Base-by-base conservation (phyloP, 179 eudicot genomes). In the Beta macrorhiza region DNA sequence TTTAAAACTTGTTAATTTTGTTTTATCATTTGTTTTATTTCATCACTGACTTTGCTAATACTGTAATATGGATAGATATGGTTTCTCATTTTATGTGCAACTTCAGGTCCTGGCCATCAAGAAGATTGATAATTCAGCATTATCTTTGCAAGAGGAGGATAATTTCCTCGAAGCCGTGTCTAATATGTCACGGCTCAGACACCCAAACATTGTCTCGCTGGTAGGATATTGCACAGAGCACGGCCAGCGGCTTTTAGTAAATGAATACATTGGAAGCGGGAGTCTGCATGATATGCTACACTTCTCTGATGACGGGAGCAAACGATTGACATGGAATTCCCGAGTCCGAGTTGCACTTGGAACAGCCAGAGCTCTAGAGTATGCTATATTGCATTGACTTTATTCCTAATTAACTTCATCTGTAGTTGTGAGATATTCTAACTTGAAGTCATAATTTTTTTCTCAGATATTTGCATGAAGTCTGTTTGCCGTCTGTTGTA, bases 341-440 rank as follows among this genome's bases (percentile, higher is more conserved):
- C 91, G 98, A 74, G 97, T 96, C 74, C 89, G 87, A 83, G 97
- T 96, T 51, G 93, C 99, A 75, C 97, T 96, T 87, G 99, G 98
- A 87, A 96, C 99, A 79, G 98, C 99, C 82, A 88, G 99, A 80
- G 99, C 98, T 65, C 82, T 96, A 79, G 99, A 96, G 98, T 96
- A 96, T 72, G 95, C 82, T 78, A 20, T 47, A 16, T 71, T 42
- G 57, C 65, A 19, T 11, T 14, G 37, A 74, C 8, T 76, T 74
- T 57, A 57, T 77, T 74, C 29, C 10, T 45, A 79, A 25, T 68
- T 47, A 74, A 51, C 47, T 69, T 22, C 15, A 55, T 61, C 8
- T 6, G 37, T 61, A 44, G 13, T 44, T 64, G 37, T 11, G 25
- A 14, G 29, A 55, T 56, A 7, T 61, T 62, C 44, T 72, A 11